Evolutionary conservation across 192 early-diverging fungal species (phyloP).

Genomic region (Backusella macrospora): DNA sequence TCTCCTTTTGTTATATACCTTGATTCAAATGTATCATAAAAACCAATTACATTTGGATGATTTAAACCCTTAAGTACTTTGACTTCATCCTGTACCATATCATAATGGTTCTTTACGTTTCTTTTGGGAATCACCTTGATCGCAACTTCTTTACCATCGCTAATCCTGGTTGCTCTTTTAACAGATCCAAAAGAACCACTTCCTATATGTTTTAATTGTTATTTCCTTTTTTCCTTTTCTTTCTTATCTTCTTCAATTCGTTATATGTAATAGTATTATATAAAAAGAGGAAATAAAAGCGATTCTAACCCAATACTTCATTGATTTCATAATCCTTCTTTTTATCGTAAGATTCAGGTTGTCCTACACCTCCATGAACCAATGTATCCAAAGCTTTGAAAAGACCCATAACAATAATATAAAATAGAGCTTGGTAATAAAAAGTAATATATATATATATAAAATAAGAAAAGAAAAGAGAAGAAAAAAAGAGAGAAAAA

Average conservation of each 20-base stretch:
- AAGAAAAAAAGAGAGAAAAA: neutral
- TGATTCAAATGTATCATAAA: constrained; percentile 74
- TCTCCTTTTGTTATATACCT: constrained; percentile 26
- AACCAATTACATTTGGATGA: constrained; percentile 89
- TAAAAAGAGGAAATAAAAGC: neutral
- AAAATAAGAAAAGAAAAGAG: neutral
- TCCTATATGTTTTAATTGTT: constrained; percentile 18
- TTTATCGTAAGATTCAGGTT: constrained; percentile 63
- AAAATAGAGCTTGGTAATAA: too few relatives aligned
- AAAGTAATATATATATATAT: too few relatives aligned
- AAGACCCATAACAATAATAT: constrained; percentile 20
- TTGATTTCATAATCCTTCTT: constrained; percentile 71
- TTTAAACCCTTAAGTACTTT: constrained; percentile 79
- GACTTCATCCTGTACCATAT: constrained; percentile 93
- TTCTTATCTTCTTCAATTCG: too few relatives aligned
- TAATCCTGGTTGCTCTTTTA: constrained; percentile 63
- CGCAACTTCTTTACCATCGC: constrained; percentile 79
- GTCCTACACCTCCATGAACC: constrained; percentile 43
- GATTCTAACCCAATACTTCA: constrained; percentile 51
- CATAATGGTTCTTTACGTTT: constrained; percentile 77
- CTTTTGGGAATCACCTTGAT: constrained; percentile 93
- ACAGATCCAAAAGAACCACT: constrained; percentile 76
- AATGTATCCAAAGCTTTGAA: constrained; percentile 32
- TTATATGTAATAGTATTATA: too few relatives aligned
- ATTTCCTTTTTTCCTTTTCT: neutral